Evolutionary conservation across 441 rosid species (phyloP).

Genomic region (Pelargonium fulgidum): DNA sequence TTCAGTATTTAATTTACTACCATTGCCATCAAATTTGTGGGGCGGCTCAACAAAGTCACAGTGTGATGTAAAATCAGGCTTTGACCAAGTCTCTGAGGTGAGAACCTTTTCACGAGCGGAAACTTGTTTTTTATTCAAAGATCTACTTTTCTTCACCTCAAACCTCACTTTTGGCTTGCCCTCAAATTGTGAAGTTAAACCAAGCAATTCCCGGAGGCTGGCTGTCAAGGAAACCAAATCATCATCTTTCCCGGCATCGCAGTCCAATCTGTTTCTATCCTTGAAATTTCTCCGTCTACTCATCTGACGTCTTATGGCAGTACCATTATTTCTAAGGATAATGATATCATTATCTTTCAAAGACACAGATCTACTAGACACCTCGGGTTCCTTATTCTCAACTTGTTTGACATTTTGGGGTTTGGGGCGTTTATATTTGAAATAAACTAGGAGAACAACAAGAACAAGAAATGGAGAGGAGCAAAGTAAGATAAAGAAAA

Average conservation of each 20-base stretch:
- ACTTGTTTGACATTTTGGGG: constrained; percentile 3
- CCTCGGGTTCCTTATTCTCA: constrained; percentile 9
- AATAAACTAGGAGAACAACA: constrained; percentile 28
- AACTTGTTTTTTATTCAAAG: constrained; percentile 17
- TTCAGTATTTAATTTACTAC: constrained; percentile 30
- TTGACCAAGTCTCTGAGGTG: constrained; percentile 7
- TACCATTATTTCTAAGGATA: constrained; percentile 12
- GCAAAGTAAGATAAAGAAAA: constrained; percentile 46
- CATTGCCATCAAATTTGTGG: constrained; percentile 21
- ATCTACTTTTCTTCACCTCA: constrained; percentile 12
- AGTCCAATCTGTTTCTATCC: constrained; percentile 23
- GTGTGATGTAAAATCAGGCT: constrained; percentile 14
- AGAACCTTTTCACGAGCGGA: background rate
- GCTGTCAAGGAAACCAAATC: constrained; percentile 17
- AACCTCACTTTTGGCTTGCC: background rate
- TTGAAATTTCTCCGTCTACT: constrained; percentile 41
- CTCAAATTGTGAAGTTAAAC: background rate
- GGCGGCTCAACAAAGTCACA: constrained; percentile 3
- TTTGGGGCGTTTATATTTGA: constrained; percentile 16
- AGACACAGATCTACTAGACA: background rate
- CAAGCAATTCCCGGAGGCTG: background rate
- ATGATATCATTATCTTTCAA: background rate
- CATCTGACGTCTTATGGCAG: constrained; percentile 31
- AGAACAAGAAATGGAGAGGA: constrained; percentile 41
- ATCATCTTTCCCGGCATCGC: constrained; percentile 26